A percentile compares a stretch with the other conserved stretches of the same genome.
phyloP scores from a whole-genome alignment of 2,329 filamentous ascomycete genomes.

The Diaporthe amygdali region DNA sequence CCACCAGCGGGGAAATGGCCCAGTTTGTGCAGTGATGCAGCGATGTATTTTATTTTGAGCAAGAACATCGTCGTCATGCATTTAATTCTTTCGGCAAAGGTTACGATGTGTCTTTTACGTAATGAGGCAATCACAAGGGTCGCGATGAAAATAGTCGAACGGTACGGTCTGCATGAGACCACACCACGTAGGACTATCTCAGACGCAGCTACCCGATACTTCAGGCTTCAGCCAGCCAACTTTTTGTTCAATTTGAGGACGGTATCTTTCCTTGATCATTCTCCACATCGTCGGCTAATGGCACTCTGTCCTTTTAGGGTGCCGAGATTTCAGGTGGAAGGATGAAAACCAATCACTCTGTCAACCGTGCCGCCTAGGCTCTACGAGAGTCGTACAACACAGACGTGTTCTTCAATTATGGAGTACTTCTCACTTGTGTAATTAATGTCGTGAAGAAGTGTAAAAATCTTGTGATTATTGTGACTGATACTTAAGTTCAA shows the following conservation, averaged over 20 bases:
- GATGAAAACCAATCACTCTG: too few species aligned
- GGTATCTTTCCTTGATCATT: too few species aligned
- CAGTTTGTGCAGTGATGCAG: neutral
- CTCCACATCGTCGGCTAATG: too few species aligned
- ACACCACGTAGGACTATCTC: neutral
- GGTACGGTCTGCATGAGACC: neutral
- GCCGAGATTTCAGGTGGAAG: too few species aligned
- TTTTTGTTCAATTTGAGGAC: neutral
- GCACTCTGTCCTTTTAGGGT: too few species aligned
- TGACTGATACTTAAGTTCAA: neutral
- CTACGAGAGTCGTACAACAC: too few species aligned
- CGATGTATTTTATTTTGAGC: neutral
- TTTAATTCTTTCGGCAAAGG: neutral
- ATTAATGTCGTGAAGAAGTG: neutral
- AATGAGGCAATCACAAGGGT: too few species aligned
- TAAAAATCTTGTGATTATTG: too few species aligned
- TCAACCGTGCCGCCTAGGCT: too few species aligned
- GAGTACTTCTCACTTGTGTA: too few species aligned
- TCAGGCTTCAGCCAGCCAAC: neutral
- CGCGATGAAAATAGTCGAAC: neutral
- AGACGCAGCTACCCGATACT: neutral
- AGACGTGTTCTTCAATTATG: too few species aligned
- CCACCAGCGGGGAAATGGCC: neutral
- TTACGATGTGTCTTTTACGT: neutral
- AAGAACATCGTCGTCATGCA: too few species aligned